Evolutionary conservation across 1,284 basidiomycete genomes (phyloP).

Genomic region (Cystobasidium pallidum): DNA sequence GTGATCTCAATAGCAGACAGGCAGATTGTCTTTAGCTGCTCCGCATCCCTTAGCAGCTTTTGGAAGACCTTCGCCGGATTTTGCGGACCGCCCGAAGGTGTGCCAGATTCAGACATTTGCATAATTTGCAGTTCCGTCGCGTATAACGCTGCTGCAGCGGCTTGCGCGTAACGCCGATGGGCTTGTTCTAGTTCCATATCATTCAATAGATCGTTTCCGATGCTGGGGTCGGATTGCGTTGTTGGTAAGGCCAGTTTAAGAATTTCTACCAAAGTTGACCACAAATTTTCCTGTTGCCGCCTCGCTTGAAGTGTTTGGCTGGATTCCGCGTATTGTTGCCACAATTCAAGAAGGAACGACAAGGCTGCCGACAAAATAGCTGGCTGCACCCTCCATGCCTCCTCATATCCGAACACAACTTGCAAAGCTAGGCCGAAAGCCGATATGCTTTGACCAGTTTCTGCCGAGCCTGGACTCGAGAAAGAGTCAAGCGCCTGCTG

Average conservation of each 20-base stretch:
- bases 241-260: background rate
- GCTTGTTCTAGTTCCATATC: background rate
- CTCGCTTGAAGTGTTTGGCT: conserved; percentile 64
- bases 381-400: conserved; percentile 73
- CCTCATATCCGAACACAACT: conserved; percentile 69
- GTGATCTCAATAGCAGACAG: conserved; percentile 65
- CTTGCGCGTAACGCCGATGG: conserved; percentile 60
- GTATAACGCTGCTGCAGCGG: conserved; percentile 70
- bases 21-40: background rate
- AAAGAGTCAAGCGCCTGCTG: conserved; percentile 57
- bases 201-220: background rate
- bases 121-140: conserved; percentile 57
- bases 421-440: conserved; percentile 63
- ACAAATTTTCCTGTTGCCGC: conserved; percentile 70
- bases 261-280: conserved; percentile 54
- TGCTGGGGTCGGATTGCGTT: background rate
- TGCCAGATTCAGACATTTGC: conserved; percentile 63
- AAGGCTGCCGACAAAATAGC: conserved; percentile 74
- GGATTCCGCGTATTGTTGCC: conserved; percentile 80
- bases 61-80: conserved; percentile 37
- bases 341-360: conserved; percentile 77
- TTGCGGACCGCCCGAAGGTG: conserved; percentile 65
- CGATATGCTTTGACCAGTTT: background rate
- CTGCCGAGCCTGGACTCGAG: background rate
- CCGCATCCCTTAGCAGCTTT: background rate